phyloP scores from a whole-genome alignment of 2,329 filamentous ascomycete genomes.

The Pseudocercospora musae region DNA sequence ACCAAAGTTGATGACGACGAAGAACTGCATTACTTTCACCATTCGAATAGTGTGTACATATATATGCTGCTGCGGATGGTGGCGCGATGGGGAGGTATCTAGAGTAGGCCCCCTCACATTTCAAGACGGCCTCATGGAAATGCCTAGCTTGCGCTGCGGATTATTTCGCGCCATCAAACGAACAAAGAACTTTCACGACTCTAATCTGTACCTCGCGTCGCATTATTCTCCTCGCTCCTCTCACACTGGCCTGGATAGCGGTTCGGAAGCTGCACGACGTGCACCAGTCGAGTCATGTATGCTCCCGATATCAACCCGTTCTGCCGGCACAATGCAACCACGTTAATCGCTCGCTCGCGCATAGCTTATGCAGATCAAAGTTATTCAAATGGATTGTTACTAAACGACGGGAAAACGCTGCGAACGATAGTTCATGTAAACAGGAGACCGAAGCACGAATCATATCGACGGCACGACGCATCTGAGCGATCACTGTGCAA shows the following conservation, averaged over 20 bases:
- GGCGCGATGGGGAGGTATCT: background rate
- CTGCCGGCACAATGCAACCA: background rate
- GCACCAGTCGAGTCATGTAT: background rate
- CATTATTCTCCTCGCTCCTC: background rate
- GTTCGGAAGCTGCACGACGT: background rate
- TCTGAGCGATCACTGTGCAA: background rate
- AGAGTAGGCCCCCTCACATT: background rate
- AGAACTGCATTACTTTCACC: background rate
- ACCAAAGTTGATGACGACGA: slow-evolving; percentile 1
- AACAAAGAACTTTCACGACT: background rate
- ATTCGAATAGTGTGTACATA: slow-evolving; percentile 9
- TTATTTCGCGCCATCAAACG: background rate
- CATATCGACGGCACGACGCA: background rate
- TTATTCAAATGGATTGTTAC: background rate
- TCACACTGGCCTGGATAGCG: background rate
- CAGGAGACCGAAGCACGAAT: background rate
- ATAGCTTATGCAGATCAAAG: background rate
- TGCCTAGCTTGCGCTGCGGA: background rate
- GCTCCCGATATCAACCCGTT: background rate
- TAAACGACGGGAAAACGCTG: background rate
- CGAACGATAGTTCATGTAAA: background rate
- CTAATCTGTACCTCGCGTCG: background rate
- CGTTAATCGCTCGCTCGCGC: background rate
- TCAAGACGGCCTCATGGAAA: background rate
- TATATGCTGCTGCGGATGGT: background rate